Evolutionary conservation across 2,329 filamentous ascomycete species (phyloP).

Genomic region (Allantophomopsis lycopodina): DNA sequence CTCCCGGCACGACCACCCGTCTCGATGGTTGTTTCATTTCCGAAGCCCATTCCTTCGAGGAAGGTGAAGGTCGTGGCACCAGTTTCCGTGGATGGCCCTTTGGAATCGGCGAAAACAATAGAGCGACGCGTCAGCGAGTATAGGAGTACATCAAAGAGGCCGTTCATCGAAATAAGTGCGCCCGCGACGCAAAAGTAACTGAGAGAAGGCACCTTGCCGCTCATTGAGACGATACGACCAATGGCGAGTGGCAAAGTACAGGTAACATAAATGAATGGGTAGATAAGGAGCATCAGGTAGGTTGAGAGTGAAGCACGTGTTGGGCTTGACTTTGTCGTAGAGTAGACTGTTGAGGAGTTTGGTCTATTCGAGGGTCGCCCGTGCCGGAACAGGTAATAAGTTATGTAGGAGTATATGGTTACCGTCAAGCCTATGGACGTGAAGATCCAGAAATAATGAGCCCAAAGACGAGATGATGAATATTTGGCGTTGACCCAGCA

Average conservation of each 20-base stretch:
- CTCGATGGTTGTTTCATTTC: slow-evolving; percentile 6
- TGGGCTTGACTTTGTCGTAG: neutral
- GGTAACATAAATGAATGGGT: slow-evolving; percentile 55
- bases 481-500: slow-evolving; percentile 50
- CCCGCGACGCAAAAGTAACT: slow-evolving; percentile 45
- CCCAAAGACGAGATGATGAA: slow-evolving; percentile 37
- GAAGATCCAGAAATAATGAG: slow-evolving; percentile 55
- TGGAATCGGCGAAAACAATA: slow-evolving; percentile 33
- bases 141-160: slow-evolving; percentile 37
- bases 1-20: neutral
- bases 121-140: slow-evolving; percentile 36
- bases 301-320: neutral
- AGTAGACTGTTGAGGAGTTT: neutral
- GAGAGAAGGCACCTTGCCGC: slow-evolving; percentile 33
- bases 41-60: slow-evolving; percentile 8
- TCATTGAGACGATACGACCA: slow-evolving; percentile 49
- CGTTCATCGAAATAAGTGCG: slow-evolving; percentile 41
- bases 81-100: slow-evolving; percentile 25
- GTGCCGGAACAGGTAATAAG: slow-evolving; percentile 7
- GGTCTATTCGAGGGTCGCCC: slow-evolving; percentile 7
- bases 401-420: slow-evolving; percentile 26
- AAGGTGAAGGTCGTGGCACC: slow-evolving; percentile 35
- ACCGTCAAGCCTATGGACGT: slow-evolving; percentile 32
- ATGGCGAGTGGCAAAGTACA: slow-evolving; percentile 54
- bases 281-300: slow-evolving; percentile 42